Base-by-base conservation (phyloP, 2,329 filamentous ascomycete species). In the Aspergillus ustus region DNA sequence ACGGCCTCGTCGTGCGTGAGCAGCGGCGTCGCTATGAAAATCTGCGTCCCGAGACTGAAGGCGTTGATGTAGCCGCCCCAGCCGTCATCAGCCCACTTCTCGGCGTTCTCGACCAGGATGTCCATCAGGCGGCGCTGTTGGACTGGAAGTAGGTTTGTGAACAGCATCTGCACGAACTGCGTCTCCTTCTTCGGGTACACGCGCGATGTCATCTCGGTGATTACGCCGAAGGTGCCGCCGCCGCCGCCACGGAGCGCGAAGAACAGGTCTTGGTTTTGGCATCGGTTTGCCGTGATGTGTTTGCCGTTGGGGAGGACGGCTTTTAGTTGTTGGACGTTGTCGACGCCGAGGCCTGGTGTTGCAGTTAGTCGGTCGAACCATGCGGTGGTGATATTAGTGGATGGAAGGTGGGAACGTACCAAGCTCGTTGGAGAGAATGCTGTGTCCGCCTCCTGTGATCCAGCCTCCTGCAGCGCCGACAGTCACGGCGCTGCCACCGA, bases 391-490 rank as follows among this genome's bases (percentile, higher is more conserved):
- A 19, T 17, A 34, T 19, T 37, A 8, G 19, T 8, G 29, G 9
- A 44, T 25, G 43, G 4, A 3, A 25, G 25, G 25, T 25, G 31
- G 31, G 8, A 6, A 13, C 34, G 34, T 46, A 66, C 64, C 64
- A 7, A 66, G 56, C 22, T 66, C 64, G 49, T 64, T 64, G 2
- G 65, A 58, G 20, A 67, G 56, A 15, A 62, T 29, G 29, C 65
- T 61, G 20, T 67, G 65, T 9, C 65, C 65, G 28, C 56, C 63
- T 6, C 59, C 65, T 0, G 63, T 65, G 15, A 67, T 63, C 60
- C 61, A 67, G 1, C 65, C 65, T 2, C 65, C 65, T 13, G 65
- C 60, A n/a, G 63, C 63, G 4, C 65, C 65, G 13, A 67, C 65
- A 37, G 50, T 63, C 2, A n/a, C 17, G 9, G 59, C 62, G n/a